These are phyloP conservation scores for Hirschioporus abietinus DNA, from an alignment of 768 basidiomycete genomes.

Conservation along the genomic window DNA sequence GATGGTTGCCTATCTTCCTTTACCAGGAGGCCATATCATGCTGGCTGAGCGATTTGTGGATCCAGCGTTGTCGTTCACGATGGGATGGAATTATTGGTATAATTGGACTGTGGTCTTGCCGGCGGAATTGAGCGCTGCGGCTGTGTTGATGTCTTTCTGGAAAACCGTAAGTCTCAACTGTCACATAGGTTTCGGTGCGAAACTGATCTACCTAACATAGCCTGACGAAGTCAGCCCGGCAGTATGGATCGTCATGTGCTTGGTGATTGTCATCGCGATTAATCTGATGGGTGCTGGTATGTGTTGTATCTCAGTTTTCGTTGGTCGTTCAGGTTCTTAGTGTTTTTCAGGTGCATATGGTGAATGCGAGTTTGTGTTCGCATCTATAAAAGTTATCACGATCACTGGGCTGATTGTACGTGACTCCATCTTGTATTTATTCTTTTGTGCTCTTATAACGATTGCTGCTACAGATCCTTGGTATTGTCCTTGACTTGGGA, in stretches of 20 bases:
- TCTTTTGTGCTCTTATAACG: not conserved
- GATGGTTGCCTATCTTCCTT: conserved; percentile 24
- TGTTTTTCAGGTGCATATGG: conserved; percentile 38
- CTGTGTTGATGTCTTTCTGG: conserved; percentile 46
- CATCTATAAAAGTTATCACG: conserved; percentile 40
- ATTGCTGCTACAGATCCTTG: conserved; percentile 37
- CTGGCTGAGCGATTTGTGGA: conserved; percentile 51
- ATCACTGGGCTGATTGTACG: conserved; percentile 20
- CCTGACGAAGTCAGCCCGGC: conserved; percentile 21
- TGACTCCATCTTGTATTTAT: not conserved
- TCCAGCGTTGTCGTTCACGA: conserved; percentile 37
- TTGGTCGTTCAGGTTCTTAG: conserved; percentile 29
- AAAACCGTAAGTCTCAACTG: conserved; percentile 18
- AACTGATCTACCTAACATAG: conserved; percentile 19
- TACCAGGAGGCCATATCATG: conserved; percentile 31
- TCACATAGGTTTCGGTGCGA: conserved; percentile 22
- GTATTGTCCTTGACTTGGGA: conserved; percentile 48
- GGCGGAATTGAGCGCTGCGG: conserved; percentile 49
- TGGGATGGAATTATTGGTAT: conserved; percentile 47
- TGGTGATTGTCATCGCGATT: conserved; percentile 28
- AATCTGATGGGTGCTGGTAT: conserved; percentile 33
- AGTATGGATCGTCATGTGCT: conserved; percentile 25
- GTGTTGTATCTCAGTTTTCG: conserved; percentile 26
- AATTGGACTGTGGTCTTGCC: conserved; percentile 33
- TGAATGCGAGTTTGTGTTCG: conserved; percentile 53